Conservation (phyloP, 495 filamentous ascomycete genomes). For the Aspergillus ostianus region DNA sequence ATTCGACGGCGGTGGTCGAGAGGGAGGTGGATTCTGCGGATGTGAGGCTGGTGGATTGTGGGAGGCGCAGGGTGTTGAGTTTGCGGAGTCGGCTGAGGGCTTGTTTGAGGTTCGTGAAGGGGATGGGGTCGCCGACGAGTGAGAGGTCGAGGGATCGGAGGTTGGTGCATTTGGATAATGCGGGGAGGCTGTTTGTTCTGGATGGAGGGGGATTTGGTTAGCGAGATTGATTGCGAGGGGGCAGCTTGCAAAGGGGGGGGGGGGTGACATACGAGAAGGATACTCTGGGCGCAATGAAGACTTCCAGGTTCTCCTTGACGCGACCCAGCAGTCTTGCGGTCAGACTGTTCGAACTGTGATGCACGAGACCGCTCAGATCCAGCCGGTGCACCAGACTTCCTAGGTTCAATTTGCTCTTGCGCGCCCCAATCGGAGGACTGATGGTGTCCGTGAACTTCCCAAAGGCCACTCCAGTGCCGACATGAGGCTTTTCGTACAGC, state of each 20-base stretch:
- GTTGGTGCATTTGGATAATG: slow-evolving; percentile 59
- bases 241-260: neutral
- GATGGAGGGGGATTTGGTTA: neutral
- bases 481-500: slow-evolving; percentile 55
- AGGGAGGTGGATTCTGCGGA: slow-evolving; percentile 8
- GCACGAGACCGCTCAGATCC: slow-evolving; percentile 59
- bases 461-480: slow-evolving; percentile 53
- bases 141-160: slow-evolving; percentile 58
- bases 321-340: slow-evolving; percentile 64
- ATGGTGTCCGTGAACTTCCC: slow-evolving; percentile 58
- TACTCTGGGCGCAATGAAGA: slow-evolving; percentile 64
- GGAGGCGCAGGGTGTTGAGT: slow-evolving; percentile 54
- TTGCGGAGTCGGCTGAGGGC: slow-evolving; percentile 48
- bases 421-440: slow-evolving; percentile 58
- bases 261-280: slow-evolving; percentile 52
- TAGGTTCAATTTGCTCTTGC: slow-evolving; percentile 53
- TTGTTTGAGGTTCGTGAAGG: slow-evolving; percentile 51
- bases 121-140: slow-evolving; percentile 54
- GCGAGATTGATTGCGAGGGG: neutral
- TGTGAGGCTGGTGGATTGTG: slow-evolving; percentile 45
- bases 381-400: slow-evolving; percentile 55
- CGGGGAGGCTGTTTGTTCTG: slow-evolving; percentile 60
- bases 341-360: slow-evolving; percentile 62
- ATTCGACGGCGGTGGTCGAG: slow-evolving; percentile 8
- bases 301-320: slow-evolving; percentile 54